Percentiles rank a stretch among this genome's conserved stretches.
phyloP scores from a whole-genome alignment of 345 rosid species.

The Clarkia xantiana region DNA sequence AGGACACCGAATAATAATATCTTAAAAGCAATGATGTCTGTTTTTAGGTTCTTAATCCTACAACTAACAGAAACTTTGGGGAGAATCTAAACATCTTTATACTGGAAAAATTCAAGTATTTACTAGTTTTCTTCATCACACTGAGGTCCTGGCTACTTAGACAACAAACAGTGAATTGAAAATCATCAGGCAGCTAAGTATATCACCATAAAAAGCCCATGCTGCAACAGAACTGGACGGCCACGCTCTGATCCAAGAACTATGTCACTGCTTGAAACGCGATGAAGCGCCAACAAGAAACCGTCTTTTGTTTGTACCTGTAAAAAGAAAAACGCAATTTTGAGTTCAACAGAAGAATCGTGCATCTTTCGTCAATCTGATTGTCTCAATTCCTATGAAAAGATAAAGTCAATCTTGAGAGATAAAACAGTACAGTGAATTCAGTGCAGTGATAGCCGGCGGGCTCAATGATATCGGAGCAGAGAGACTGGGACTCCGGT shows the following conservation, averaged over 20 bases:
- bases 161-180: background rate
- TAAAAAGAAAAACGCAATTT: background rate
- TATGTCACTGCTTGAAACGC: conserved; percentile 37
- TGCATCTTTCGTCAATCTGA: background rate
- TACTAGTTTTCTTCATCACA: no score
- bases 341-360: background rate
- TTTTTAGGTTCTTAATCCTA: no score
- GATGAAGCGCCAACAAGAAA: conserved; percentile 61
- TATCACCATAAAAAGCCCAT: conserved; percentile 83
- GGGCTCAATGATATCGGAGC: conserved; percentile 44
- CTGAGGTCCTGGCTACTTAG: background rate
- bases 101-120: no score
- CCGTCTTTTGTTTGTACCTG: conserved; percentile 81
- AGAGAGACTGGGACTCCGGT: conserved; percentile 31
- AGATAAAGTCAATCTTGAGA: conserved; percentile 1
- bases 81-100: no score
- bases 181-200: background rate
- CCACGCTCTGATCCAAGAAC: conserved; percentile 15
- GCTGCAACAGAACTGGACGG: conserved; percentile 77
- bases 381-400: background rate
- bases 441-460: conserved; percentile 71
- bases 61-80: no score
- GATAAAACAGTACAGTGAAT: conserved; percentile 39
- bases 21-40: no score
- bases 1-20: no score